phyloP scores from a whole-genome alignment of 164 flowering plant species.

The Sextonia rubra region DNA sequence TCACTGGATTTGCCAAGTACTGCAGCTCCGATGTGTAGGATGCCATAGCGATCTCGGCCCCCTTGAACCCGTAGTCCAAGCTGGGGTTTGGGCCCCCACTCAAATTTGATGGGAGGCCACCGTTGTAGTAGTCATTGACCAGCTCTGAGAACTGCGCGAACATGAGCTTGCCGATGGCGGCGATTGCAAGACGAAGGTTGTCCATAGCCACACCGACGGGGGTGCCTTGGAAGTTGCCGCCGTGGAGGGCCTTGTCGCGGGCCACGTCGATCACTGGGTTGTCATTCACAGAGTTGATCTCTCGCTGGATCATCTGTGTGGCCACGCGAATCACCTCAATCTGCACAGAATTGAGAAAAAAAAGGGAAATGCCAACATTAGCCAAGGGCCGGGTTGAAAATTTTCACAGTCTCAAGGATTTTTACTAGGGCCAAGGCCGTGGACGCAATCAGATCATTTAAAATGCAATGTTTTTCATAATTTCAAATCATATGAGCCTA shows the following conservation, averaged over 20 bases:
- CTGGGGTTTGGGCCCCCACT: conserved; percentile 27
- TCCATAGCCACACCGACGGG: conserved; percentile 33
- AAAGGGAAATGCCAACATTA: not conserved
- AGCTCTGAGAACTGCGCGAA: conserved; percentile 34
- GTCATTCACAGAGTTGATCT: conserved; percentile 31
- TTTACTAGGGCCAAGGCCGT: no score
- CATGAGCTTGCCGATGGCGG: conserved; percentile 33
- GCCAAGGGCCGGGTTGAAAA: no score
- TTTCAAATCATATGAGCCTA: no score
- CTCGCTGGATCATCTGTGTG: conserved; percentile 27
- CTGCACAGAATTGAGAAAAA: not conserved
- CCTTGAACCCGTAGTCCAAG: conserved; percentile 29
- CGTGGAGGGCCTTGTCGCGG: conserved; percentile 29
- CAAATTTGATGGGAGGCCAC: conserved; percentile 27
- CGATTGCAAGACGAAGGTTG: conserved; percentile 23
- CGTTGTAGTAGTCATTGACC: conserved; percentile 27
- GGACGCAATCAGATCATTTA: no score
- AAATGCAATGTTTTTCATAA: no score
- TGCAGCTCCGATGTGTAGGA: conserved; percentile 29
- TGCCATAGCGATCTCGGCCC: conserved; percentile 37
- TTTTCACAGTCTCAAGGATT: no score
- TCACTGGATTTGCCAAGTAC: conserved; percentile 30
- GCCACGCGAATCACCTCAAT: conserved; percentile 28
- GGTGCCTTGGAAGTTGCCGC: conserved; percentile 36
- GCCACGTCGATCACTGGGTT: conserved; percentile 31